Percentiles rank a stretch among this genome's conserved stretches.
These are phyloP conservation scores for Hapsidospora chrysogenum DNA, from an alignment of 495 filamentous ascomycete species.

Conservation along the genomic window DNA sequence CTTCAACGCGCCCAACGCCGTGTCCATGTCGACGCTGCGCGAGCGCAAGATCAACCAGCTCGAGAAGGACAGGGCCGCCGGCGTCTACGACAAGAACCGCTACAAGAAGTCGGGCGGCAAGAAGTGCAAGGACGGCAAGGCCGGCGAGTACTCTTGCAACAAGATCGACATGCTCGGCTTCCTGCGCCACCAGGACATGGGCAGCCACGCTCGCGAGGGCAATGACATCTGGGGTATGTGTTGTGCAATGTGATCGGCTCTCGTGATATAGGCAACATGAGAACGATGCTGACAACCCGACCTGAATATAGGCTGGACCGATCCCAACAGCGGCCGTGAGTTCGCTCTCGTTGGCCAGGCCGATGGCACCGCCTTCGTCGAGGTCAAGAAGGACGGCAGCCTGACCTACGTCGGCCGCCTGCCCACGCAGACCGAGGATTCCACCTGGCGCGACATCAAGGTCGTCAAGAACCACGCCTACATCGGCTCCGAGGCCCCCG, in stretches of 20 bases:
- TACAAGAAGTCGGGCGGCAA: constrained; percentile 1
- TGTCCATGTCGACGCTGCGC: background rate
- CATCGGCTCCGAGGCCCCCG: constrained; percentile 29
- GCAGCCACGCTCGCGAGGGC: constrained; percentile 5
- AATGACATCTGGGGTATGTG: constrained; percentile 8
- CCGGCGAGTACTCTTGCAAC: constrained; percentile 8
- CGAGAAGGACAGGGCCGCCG: background rate
- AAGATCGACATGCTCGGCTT: constrained; percentile 6
- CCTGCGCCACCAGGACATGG: constrained; percentile 8
- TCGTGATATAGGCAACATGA: no score
- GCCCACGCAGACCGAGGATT: constrained; percentile 9
- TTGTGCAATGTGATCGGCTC: no score
- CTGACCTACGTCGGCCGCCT: constrained; percentile 32
- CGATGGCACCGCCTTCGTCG: constrained; percentile 33
- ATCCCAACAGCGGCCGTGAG: constrained; percentile 23
- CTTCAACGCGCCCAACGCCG: background rate
- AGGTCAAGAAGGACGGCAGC: constrained; percentile 21
- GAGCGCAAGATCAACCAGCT: background rate
- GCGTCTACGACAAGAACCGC: constrained; percentile 4
- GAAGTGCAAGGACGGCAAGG: constrained; percentile 7
- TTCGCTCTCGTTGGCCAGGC: constrained; percentile 31
- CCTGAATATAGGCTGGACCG: constrained; percentile 37
- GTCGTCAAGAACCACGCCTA: constrained; percentile 25
- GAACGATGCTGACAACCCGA: no score
- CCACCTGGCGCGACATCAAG: constrained; percentile 28